Evolutionary conservation across 2,329 filamentous ascomycete species (phyloP).

Genomic region (Colletotrichum liriopes): DNA sequence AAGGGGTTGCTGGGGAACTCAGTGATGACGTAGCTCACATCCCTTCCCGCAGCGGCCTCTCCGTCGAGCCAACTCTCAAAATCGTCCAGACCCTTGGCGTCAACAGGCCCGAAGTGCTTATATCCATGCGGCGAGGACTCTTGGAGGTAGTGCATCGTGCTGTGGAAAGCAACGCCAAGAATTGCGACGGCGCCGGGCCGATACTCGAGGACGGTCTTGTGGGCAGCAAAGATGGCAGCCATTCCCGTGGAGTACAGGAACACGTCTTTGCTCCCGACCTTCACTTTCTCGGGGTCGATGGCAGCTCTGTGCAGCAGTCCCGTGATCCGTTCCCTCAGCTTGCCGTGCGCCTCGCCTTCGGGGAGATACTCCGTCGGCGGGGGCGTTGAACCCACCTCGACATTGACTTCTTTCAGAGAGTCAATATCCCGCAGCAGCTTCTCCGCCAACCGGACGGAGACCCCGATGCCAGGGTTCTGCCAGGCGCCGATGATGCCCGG

Average conservation of each 20-base stretch:
- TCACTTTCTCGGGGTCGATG: conserved; percentile 47
- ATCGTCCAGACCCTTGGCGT: conserved; percentile 57
- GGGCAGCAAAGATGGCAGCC: conserved; percentile 64
- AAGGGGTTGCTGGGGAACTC: conserved; percentile 61
- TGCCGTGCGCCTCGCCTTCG: conserved; percentile 55
- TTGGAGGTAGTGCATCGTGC: conserved; percentile 63
- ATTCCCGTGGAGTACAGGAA: conserved; percentile 71
- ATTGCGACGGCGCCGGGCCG: conserved; percentile 57
- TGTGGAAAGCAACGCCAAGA: conserved; percentile 68
- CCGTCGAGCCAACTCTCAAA: conserved; percentile 62
- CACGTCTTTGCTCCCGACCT: conserved; percentile 59
- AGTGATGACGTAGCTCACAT: conserved; percentile 62
- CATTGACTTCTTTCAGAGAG: conserved; percentile 53
- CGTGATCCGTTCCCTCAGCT: conserved; percentile 58
- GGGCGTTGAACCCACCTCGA: conserved; percentile 47
- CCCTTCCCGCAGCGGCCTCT: conserved; percentile 55
- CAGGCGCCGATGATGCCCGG: conserved; percentile 60
- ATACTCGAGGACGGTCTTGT: conserved; percentile 55
- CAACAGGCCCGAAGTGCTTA: conserved; percentile 65
- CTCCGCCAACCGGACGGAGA: conserved; percentile 63
- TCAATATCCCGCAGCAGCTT: conserved; percentile 57
- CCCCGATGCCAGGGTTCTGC: conserved; percentile 62
- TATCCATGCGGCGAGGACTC: conserved; percentile 60
- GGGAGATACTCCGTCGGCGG: conserved; percentile 58
- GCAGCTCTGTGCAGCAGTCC: conserved; percentile 60